Percentiles rank a stretch among this genome's conserved stretches.
Conservation (phyloP, 768 basidiomycete species). For the Inosperma sp. region DNA sequence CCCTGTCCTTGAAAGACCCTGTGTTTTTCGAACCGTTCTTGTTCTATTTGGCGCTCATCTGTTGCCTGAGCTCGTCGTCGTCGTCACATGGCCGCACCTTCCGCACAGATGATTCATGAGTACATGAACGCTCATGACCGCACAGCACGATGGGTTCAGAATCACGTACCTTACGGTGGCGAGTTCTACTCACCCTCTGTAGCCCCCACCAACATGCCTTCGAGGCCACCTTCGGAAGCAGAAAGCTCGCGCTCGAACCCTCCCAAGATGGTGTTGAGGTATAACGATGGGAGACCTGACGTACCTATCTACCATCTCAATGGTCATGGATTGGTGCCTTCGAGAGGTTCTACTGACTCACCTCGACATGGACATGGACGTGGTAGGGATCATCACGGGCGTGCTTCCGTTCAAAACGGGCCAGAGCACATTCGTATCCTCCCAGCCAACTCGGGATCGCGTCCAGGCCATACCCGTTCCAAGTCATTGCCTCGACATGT, state of each 20-base stretch:
- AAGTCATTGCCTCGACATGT: conserved; percentile 42
- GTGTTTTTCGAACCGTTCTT: background rate
- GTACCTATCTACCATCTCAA: conserved; percentile 52
- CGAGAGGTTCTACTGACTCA: conserved; percentile 22
- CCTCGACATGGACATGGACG: conserved; percentile 21
- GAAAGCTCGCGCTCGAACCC: conserved; percentile 53
- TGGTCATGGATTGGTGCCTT: conserved; percentile 13
- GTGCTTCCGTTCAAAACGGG: conserved; percentile 25
- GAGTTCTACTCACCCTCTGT: conserved; percentile 55
- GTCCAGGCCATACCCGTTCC: conserved; percentile 38
- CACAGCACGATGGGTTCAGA: conserved; percentile 59
- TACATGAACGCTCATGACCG: conserved; percentile 57
- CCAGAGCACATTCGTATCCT: conserved; percentile 64
- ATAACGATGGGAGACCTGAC: conserved; percentile 59
- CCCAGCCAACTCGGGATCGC: conserved; percentile 42
- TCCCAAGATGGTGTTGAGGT: conserved; percentile 69
- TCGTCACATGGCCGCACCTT: conserved; percentile 58
- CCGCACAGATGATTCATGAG: conserved; percentile 53
- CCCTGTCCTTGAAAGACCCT: background rate
- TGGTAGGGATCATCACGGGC: background rate
- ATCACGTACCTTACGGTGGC: conserved; percentile 33
- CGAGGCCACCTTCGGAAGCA: conserved; percentile 43
- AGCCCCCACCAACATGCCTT: conserved; percentile 44
- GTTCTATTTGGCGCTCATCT: conserved; percentile 23
- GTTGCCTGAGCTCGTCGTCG: conserved; percentile 16